A percentile compares a stretch with the other conserved stretches of the same genome.
Evolutionary conservation across 1,284 basidiomycete genomes (phyloP).

Genomic region (Trichosporon sp.): DNA sequence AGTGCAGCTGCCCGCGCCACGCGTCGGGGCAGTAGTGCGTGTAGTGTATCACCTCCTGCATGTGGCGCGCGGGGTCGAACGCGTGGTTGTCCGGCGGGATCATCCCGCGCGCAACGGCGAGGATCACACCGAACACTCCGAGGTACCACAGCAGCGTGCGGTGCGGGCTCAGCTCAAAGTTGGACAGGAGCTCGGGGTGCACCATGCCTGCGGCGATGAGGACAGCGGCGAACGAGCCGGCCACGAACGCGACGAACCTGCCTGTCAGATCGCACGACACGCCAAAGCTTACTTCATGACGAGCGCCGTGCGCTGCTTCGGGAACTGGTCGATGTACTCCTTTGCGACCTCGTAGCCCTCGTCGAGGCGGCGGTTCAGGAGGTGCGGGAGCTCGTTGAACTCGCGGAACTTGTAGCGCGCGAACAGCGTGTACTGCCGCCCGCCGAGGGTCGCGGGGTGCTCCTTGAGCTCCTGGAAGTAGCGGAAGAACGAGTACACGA

Average conservation of each 20-base stretch:
- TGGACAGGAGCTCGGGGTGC: conserved; percentile 85
- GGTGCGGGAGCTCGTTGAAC: conserved; percentile 95
- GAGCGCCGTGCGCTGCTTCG: conserved; percentile 85
- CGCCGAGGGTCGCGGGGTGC: conserved; percentile 89
- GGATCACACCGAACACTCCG: conserved; percentile 75
- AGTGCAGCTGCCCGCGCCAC: conserved; percentile 86
- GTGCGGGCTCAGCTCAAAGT: conserved; percentile 91
- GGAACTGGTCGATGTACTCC: conserved; percentile 96
- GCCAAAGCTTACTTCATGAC: conserved; percentile 66
- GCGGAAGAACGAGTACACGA: conserved; percentile 98
- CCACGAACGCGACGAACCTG: conserved; percentile 91
- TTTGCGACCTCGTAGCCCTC: conserved; percentile 84
- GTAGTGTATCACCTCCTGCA: conserved; percentile 84
- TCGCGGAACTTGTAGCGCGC: conserved; percentile 99
- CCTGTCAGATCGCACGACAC: conserved; percentile 9
- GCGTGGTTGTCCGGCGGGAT: conserved; percentile 89
- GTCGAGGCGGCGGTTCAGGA: conserved; percentile 79
- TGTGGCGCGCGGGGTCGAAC: conserved; percentile 86
- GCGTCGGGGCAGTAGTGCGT: conserved; percentile 93
- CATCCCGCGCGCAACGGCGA: conserved; percentile 89
- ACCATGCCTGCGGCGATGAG: conserved; percentile 83
- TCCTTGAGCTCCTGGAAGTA: conserved; percentile 99
- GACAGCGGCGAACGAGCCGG: conserved; percentile 93
- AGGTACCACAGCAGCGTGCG: conserved; percentile 91
- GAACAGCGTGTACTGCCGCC: conserved; percentile 86